Conservation (phyloP, 495 filamentous ascomycete genomes). For the Penicillium silybi region DNA sequence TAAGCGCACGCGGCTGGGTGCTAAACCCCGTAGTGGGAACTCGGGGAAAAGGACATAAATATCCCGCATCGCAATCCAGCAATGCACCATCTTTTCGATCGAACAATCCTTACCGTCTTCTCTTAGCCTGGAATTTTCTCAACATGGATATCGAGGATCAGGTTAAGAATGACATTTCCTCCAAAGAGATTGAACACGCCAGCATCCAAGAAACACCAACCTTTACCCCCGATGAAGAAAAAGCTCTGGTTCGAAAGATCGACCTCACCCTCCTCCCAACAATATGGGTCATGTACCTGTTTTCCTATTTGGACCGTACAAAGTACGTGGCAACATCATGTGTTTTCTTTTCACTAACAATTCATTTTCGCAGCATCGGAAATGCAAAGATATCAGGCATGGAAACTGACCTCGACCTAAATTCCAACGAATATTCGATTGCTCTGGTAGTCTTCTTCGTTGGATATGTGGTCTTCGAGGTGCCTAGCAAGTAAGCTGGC, state of each 20-base stretch:
- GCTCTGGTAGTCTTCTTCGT: slow-evolving; percentile 42
- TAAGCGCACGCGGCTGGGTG: neutral
- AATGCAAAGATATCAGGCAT: slow-evolving; percentile 46
- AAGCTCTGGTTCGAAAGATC: slow-evolving; percentile 43
- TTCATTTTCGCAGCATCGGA: slow-evolving; percentile 27
- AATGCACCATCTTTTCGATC: neutral
- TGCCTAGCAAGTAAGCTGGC: slow-evolving; percentile 31
- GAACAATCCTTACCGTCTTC: no score
- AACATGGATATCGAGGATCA: slow-evolving; percentile 1
- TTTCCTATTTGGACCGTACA: slow-evolving; percentile 48
- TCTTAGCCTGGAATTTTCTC: neutral
- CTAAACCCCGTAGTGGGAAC: neutral
- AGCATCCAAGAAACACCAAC: neutral
- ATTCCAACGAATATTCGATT: slow-evolving; percentile 32
- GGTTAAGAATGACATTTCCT: slow-evolving; percentile 9
- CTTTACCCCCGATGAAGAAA: slow-evolving; percentile 20
- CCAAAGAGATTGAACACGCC: slow-evolving; percentile 20
- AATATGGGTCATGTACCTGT: slow-evolving; percentile 48
- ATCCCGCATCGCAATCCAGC: neutral
- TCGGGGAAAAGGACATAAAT: neutral
- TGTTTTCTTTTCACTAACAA: neutral
- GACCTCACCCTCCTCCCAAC: slow-evolving; percentile 46
- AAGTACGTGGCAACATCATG: slow-evolving; percentile 10
- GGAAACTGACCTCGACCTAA: slow-evolving; percentile 35
- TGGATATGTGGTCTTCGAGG: slow-evolving; percentile 44